Base-by-base conservation (phyloP, 2,329 filamentous ascomycete species). In the Sclerotinia glacialis region DNA sequence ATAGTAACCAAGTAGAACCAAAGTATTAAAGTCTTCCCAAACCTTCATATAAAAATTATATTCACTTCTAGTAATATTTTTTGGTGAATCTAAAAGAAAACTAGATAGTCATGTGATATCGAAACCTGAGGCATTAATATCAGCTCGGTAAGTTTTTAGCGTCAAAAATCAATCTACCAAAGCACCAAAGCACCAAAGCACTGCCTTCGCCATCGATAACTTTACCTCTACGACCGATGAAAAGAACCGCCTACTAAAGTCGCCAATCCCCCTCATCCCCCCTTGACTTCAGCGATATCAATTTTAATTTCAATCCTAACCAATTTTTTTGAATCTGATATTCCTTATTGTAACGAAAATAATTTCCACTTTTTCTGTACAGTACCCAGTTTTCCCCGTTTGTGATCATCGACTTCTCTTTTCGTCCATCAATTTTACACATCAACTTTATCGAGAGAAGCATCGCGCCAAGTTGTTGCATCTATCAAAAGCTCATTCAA, bases 401-500 rank as follows among this genome's bases (percentile, higher is more conserved):
- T 65, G 64, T 60, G 64, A 62, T 66, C 64, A 49, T 63, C 58
- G 14, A 34, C 46, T 63, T 63, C 47, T 66, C 37, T 53, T 55
- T 63, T 66, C 34, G 34, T 63, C 34, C 64, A 66, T 62, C 64
- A 28, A 62, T 49, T 46, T 52, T 52, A 23, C 28, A 23, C 28
- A 53, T 63, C 60, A 62, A 53, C 64, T 52, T 42, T 61, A 66
- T 66, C 64, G 40, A 66, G 37, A 55, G 64, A 61, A 66, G 71
- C 69, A 69, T 74, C 74, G 74, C 75, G 74, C 74, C 73, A 75
- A 76, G 72, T 69, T 67, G 64, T 56, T 72, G 67, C 70, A 73
- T 72, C 71, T 72, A 68, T 56, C 67, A 71, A 72, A 74, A 75
- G 70, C 66, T 69, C 66, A 44, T 72, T 67, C 49, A 72, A 58